Percentiles rank a stretch among this genome's conserved stretches.
Evolutionary conservation across 495 filamentous ascomycete species (phyloP).

Genomic region (Eremomyces bilateralis): DNA sequence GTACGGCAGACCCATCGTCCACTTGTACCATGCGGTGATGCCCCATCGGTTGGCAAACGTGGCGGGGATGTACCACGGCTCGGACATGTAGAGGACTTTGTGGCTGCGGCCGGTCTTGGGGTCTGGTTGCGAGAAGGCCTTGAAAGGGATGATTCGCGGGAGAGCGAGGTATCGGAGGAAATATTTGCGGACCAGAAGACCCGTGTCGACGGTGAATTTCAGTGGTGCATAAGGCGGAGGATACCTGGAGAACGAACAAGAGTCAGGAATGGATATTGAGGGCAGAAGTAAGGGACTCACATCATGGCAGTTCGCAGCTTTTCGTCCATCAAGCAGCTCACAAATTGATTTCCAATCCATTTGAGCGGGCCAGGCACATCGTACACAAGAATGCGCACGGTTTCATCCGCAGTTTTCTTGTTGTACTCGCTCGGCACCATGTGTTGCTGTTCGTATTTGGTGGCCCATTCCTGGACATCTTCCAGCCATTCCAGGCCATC

Average conservation of each 20-base stretch:
- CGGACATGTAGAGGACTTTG: slow-evolving; percentile 24
- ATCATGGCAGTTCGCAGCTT: slow-evolving; percentile 40
- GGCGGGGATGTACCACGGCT: slow-evolving; percentile 29
- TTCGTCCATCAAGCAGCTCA: slow-evolving; percentile 40
- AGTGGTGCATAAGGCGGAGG: slow-evolving; percentile 21
- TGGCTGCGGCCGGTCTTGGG: slow-evolving; percentile 25
- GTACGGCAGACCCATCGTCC: slow-evolving; percentile 31
- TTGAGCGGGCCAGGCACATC: slow-evolving; percentile 30
- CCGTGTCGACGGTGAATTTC: slow-evolving; percentile 18
- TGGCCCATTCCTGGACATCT: slow-evolving; percentile 4
- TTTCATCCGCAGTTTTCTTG: slow-evolving; percentile 29
- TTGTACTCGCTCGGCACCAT: slow-evolving; percentile 38
- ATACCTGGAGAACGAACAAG: slow-evolving; percentile 18
- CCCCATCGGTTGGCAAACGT: slow-evolving; percentile 41
- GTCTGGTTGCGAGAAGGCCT: slow-evolving; percentile 25
- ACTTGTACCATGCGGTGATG: slow-evolving; percentile 28
- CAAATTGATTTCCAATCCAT: slow-evolving; percentile 25
- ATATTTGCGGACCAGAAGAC: slow-evolving; percentile 28
- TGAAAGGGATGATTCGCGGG: slow-evolving; percentile 29
- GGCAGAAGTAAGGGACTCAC: slow-evolving; percentile 22
- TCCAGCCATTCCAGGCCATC: slow-evolving; percentile 9
- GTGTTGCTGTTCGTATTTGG: slow-evolving; percentile 10
- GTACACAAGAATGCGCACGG: slow-evolving; percentile 35
- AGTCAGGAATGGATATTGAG: background rate
- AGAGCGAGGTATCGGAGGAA: slow-evolving; percentile 31